These are phyloP conservation scores for Rhizopogon rudus DNA, from an alignment of 768 basidiomycete genomes.

Conservation along the genomic window DNA sequence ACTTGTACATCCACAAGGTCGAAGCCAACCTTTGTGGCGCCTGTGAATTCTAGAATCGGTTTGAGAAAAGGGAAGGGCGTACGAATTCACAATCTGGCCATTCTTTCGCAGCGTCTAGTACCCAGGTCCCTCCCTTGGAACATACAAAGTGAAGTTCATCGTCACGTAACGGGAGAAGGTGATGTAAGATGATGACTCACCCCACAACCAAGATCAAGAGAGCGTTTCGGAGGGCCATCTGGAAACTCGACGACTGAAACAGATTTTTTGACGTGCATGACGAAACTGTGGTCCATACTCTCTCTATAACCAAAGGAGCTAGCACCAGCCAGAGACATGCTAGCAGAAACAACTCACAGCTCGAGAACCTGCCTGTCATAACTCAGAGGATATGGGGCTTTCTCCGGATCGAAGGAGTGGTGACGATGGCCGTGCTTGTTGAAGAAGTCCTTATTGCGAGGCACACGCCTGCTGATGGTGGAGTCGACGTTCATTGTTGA, in stretches of 20 bases:
- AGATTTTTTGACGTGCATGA: slow-evolving; percentile 44
- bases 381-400: slow-evolving; percentile 75
- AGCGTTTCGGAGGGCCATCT: slow-evolving; percentile 43
- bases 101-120: slow-evolving; percentile 66
- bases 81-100: slow-evolving; percentile 68
- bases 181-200: slow-evolving; percentile 35
- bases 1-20: slow-evolving; percentile 76
- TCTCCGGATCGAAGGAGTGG: slow-evolving; percentile 66
- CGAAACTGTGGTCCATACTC: slow-evolving; percentile 47
- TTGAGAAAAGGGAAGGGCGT: slow-evolving; percentile 15
- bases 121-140: slow-evolving; percentile 60
- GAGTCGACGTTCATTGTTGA: slow-evolving; percentile 18
- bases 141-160: background rate
- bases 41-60: background rate
- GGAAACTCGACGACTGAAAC: slow-evolving; percentile 56
- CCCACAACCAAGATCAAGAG: slow-evolving; percentile 71
- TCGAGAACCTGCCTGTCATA: slow-evolving; percentile 67
- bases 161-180: background rate
- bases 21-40: slow-evolving; percentile 57
- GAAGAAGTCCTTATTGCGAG: slow-evolving; percentile 50
- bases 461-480: slow-evolving; percentile 32
- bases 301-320: slow-evolving; percentile 33
- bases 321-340: background rate
- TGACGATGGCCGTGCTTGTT: slow-evolving; percentile 58
- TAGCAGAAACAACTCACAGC: slow-evolving; percentile 41